A percentile compares a stretch with the other conserved stretches of the same genome.
phyloP scores from a whole-genome alignment of 192 early-diverging fungal genomes.

The Dissophora ornata region DNA sequence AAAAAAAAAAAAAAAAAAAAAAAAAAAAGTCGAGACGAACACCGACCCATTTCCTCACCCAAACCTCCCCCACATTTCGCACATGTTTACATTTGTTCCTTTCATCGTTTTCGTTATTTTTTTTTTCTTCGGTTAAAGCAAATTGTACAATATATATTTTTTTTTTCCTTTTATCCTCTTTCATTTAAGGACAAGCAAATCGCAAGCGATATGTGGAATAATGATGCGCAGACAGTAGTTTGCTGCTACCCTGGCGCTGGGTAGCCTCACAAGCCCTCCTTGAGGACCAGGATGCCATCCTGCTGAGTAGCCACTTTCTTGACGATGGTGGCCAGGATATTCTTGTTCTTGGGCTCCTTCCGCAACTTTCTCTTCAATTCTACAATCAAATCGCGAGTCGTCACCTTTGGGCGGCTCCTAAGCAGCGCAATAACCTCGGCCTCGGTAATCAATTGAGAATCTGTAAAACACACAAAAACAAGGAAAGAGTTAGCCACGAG shows the following conservation, averaged over 20 bases:
- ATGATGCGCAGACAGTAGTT: too few species aligned
- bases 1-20: too few species aligned
- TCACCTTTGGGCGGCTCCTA: constrained; percentile 62
- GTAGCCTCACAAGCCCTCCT: constrained; percentile 20
- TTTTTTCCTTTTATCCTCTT: neutral
- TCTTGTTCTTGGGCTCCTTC: constrained; percentile 59
- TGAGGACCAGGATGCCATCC: constrained; percentile 33
- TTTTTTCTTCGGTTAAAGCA: constrained; percentile 1
- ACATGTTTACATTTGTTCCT: too few species aligned
- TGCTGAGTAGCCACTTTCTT: constrained; percentile 56
- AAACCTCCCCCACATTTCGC: too few species aligned
- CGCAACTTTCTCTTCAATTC: constrained; percentile 72
- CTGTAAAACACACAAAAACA: neutral
- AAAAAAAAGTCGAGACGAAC: too few species aligned
- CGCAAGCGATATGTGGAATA: too few species aligned
- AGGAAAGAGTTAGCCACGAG: neutral
- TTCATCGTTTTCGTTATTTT: neutral
- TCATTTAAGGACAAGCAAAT: too few species aligned
- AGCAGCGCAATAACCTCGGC: constrained; percentile 73
- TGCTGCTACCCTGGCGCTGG: neutral
- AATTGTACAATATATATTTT: neutral
- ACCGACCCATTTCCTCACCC: too few species aligned
- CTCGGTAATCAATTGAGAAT: constrained; percentile 69
- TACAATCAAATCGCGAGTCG: constrained; percentile 73
- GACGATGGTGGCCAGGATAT: constrained; percentile 56